Base-by-base conservation (phyloP, 129 eudicot species). In the Rutidosis leptorrhynchoides region DNA sequence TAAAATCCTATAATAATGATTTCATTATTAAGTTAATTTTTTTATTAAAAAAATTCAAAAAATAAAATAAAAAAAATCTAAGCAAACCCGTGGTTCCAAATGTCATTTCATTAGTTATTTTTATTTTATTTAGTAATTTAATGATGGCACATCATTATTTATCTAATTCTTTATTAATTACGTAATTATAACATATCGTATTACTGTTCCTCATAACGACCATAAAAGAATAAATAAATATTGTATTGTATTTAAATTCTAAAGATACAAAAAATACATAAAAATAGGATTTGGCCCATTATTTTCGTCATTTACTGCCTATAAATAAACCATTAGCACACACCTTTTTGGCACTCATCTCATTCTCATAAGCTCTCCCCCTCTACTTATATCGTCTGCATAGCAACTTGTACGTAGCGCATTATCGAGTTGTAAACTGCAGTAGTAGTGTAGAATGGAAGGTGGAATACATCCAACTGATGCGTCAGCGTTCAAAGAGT, bases 391-490 rank as follows among this genome's bases (percentile, higher is more conserved):
- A 25, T 3, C 2, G 4, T 16, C 6, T 32, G 33, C 64, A 43
- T 56, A 29, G 0, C n/a, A 1, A 20, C 0, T 48, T 14, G 40
- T 61, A 65, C 40, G 7, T 15, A 2, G 16, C 15, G 0, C 26
- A 27, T 16, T 29, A n/a, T 15, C 23, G 0, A 37, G 20, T 11
- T 59, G 7, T 20, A 21, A 10, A 37, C 22, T 32, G 17, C 12
- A 2, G 42, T 33, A 8, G 42, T 33, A 14, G 59, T 21, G 60
- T 21, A 11, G 15, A 12, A 84, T 84, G 87, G 91, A 82, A 76
- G 91, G 87, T 29, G 91, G 79, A 5, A 40, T 79, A 11, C 85
- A 79, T 57, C 82, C 83, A 62, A 24, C 84, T 14, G 87, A 79
- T 28, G 40, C 79, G 0, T 72, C 91, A 55, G 87, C 87, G 62